Evolutionary conservation across 2,329 filamentous ascomycete species (phyloP).

Genomic region (Colletotrichum orbiculare): DNA sequence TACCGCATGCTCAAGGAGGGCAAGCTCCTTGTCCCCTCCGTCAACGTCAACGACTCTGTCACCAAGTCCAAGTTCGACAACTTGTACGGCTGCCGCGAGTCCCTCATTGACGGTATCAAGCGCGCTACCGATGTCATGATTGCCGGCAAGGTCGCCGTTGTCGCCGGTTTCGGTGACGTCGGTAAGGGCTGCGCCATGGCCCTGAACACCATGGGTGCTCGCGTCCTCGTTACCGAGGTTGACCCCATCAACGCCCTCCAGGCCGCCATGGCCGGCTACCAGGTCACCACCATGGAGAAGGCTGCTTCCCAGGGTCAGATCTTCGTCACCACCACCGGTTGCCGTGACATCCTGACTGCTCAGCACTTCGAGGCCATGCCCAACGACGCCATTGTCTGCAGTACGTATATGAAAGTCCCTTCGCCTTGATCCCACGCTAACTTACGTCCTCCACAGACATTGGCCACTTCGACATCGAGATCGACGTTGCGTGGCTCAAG

Average conservation of each 20-base stretch:
- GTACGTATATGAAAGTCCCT: slow-evolving; percentile 57
- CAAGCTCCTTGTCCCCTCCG: slow-evolving; percentile 89
- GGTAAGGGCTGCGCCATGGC: slow-evolving; percentile 98
- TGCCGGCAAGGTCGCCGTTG: slow-evolving; percentile 97
- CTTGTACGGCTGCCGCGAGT: slow-evolving; percentile 99
- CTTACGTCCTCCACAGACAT: slow-evolving; percentile 71
- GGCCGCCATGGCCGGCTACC: slow-evolving; percentile 95
- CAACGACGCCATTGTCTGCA: slow-evolving; percentile 99
- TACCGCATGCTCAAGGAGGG: slow-evolving; percentile 97
- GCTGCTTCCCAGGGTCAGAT: slow-evolving; percentile 91
- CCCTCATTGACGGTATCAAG: slow-evolving; percentile 99
- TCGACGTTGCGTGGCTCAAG: slow-evolving; percentile 99
- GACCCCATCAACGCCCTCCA: slow-evolving; percentile 99
- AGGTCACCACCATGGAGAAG: slow-evolving; percentile 98
- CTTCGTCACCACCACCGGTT: slow-evolving; percentile 99
- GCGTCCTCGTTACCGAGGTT: slow-evolving; percentile 95
- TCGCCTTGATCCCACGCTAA: slow-evolving; percentile 16
- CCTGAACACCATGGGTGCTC: slow-evolving; percentile 96
- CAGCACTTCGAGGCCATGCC: slow-evolving; percentile 94
- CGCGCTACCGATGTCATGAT: slow-evolving; percentile 99
- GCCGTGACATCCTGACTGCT: slow-evolving; percentile 95
- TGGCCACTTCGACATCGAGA: slow-evolving; percentile 99
- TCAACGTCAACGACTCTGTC: slow-evolving; percentile 99
- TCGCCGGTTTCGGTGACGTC: slow-evolving; percentile 98
- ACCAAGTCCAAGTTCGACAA: slow-evolving; percentile 99